These are phyloP conservation scores for Acanthochlamys bracteata DNA, from an alignment of 106 monocot species.

Conservation along the genomic window DNA sequence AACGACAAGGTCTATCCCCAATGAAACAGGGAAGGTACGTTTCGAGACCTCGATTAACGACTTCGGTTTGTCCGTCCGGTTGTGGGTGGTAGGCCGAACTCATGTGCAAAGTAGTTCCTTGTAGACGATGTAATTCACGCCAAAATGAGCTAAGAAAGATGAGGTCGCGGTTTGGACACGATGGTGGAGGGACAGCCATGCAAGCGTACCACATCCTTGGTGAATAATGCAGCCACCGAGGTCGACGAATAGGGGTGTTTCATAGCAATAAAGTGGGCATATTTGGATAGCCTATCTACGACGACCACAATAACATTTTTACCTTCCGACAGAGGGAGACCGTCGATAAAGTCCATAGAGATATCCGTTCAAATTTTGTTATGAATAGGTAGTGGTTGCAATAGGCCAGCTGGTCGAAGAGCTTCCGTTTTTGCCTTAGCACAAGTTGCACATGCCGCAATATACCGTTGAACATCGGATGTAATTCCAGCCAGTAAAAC, in stretches of 20 bases:
- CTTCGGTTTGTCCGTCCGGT: not conserved
- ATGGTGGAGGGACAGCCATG: not conserved
- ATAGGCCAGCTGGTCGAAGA: not conserved
- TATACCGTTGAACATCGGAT: too few species aligned
- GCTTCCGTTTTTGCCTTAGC: too few species aligned
- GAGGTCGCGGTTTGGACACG: not conserved
- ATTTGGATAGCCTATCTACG: too few species aligned
- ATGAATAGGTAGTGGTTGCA: slow-evolving; percentile 5
- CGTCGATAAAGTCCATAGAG: slow-evolving; percentile 1
- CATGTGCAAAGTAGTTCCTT: not conserved
- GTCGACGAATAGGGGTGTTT: not conserved
- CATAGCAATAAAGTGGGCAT: not conserved
- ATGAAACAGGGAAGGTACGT: not conserved
- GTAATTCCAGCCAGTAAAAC: not conserved
- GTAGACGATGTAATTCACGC: not conserved
- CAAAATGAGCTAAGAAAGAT: not conserved
- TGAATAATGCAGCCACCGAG: not conserved
- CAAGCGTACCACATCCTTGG: not conserved
- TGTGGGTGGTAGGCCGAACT: not conserved
- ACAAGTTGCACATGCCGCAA: too few species aligned
- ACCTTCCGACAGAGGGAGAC: not conserved
- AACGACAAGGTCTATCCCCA: not conserved
- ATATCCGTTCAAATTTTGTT: not conserved
- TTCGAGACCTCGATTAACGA: not conserved
- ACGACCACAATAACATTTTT: not conserved